Conservation (phyloP, 1,284 basidiomycete genomes). For the Wolfiporia cocos region DNA sequence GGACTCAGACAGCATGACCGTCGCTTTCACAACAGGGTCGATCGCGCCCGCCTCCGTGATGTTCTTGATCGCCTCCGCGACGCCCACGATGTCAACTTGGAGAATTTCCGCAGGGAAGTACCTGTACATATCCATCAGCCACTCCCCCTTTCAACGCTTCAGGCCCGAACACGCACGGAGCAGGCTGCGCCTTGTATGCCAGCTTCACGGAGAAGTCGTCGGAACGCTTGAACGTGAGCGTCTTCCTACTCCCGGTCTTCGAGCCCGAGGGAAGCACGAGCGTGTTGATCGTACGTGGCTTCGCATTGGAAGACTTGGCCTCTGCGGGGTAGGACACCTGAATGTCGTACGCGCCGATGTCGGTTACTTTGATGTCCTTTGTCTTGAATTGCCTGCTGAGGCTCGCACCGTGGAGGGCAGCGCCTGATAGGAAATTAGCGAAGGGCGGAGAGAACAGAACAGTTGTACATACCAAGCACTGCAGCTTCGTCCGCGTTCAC, state of each 20-base stretch:
- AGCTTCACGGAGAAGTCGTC: slow-evolving; percentile 74
- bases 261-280: slow-evolving; percentile 72
- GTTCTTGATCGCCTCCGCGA: slow-evolving; percentile 66
- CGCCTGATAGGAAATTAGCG: slow-evolving; percentile 34
- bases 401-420: slow-evolving; percentile 89
- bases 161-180: slow-evolving; percentile 57
- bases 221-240: slow-evolving; percentile 74
- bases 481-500: slow-evolving; percentile 98
- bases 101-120: slow-evolving; percentile 65
- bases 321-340: slow-evolving; percentile 74
- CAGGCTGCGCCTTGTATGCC: slow-evolving; percentile 57
- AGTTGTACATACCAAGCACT: slow-evolving; percentile 60
- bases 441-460: neutral
- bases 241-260: slow-evolving; percentile 77
- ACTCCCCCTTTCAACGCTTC: too few relatives aligned
- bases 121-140: too few relatives aligned
- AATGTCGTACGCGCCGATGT: slow-evolving; percentile 68
- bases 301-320: slow-evolving; percentile 36
- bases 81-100: slow-evolving; percentile 61
- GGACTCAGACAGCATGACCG: slow-evolving; percentile 75
- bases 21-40: slow-evolving; percentile 77
- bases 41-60: slow-evolving; percentile 67
- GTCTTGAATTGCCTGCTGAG: slow-evolving; percentile 93
- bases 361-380: slow-evolving; percentile 85
- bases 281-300: slow-evolving; percentile 65